Percentiles rank a stretch among this genome's conserved stretches.
Evolutionary conservation across 441 rosid species (phyloP).

Genomic region (Populus tomentosa): DNA sequence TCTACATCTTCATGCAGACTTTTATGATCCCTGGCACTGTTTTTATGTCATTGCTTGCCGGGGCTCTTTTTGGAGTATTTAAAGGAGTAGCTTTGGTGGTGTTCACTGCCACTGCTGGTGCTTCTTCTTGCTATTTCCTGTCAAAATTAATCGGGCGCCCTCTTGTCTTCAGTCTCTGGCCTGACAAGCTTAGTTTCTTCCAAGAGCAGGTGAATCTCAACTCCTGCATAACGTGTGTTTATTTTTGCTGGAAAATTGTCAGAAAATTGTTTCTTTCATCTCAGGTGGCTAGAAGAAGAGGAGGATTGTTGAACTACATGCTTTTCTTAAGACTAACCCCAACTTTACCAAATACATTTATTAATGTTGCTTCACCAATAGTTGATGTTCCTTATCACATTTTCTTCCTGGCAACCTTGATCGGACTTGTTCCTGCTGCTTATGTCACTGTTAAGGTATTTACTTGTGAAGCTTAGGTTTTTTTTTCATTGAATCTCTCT

Average conservation of each 20-base stretch:
- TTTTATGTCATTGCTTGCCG: conserved; percentile 93
- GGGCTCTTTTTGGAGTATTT: conserved; percentile 76
- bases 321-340: conserved; percentile 91
- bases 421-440: conserved; percentile 89
- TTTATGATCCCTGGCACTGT: conserved; percentile 93
- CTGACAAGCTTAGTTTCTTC: conserved; percentile 76
- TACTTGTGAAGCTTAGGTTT: background rate
- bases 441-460: conserved; percentile 82
- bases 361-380: conserved; percentile 88
- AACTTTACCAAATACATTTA: conserved; percentile 82
- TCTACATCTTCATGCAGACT: conserved; percentile 88
- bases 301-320: conserved; percentile 72
- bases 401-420: conserved; percentile 73
- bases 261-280: conserved; percentile 7
- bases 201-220: conserved; percentile 62
- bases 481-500: background rate
- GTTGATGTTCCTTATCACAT: conserved; percentile 84
- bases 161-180: conserved; percentile 75
- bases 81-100: conserved; percentile 83
- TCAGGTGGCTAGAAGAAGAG: conserved; percentile 74
- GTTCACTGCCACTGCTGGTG: conserved; percentile 85
- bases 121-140: conserved; percentile 85
- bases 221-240: background rate
- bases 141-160: conserved; percentile 81
- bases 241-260: conserved; percentile 4